Percentiles rank a stretch among this genome's conserved stretches.
Evolutionary conservation across 2,329 filamentous ascomycete genomes (phyloP).

Genomic region (Aureobasidium sp.): DNA sequence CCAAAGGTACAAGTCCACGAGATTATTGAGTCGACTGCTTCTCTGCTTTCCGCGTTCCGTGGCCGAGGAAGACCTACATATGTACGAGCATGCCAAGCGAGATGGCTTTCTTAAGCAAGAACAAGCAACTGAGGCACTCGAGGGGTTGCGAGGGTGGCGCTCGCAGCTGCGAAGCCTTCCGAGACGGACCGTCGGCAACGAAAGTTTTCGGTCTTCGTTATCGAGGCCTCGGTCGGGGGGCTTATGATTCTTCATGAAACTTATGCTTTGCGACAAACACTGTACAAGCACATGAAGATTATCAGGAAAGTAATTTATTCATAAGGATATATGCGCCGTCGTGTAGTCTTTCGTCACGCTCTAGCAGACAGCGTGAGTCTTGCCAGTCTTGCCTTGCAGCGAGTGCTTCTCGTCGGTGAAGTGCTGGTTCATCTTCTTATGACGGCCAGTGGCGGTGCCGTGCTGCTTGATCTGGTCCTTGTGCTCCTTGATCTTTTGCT

Average conservation of each 20-base stretch:
- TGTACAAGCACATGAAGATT: background rate
- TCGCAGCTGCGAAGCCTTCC: background rate
- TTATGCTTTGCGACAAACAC: background rate
- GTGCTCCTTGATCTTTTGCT: constrained; percentile 60
- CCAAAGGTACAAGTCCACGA: background rate
- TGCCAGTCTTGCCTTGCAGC: constrained; percentile 80
- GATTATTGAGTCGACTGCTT: background rate
- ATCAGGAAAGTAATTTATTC: background rate
- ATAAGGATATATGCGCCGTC: background rate
- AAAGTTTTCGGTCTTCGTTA: background rate
- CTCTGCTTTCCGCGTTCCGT: background rate
- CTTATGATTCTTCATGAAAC: background rate
- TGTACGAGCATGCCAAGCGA: background rate
- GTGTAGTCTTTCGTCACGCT: background rate
- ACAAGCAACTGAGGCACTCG: background rate
- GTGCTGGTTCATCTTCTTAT: constrained; percentile 32
- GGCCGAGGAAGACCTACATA: background rate
- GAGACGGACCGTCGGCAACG: background rate
- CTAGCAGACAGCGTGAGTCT: constrained; percentile 82
- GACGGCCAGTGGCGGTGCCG: constrained; percentile 19
- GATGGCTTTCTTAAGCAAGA: background rate
- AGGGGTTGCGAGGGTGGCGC: background rate
- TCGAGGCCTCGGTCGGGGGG: too few relatives aligned
- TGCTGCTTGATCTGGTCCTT: constrained; percentile 39
- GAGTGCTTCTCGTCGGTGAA: constrained; percentile 73